A percentile compares a stretch with the other conserved stretches of the same genome.
Conservation (phyloP, 2,329 filamentous ascomycete species). For the Orbilia javanica region DNA sequence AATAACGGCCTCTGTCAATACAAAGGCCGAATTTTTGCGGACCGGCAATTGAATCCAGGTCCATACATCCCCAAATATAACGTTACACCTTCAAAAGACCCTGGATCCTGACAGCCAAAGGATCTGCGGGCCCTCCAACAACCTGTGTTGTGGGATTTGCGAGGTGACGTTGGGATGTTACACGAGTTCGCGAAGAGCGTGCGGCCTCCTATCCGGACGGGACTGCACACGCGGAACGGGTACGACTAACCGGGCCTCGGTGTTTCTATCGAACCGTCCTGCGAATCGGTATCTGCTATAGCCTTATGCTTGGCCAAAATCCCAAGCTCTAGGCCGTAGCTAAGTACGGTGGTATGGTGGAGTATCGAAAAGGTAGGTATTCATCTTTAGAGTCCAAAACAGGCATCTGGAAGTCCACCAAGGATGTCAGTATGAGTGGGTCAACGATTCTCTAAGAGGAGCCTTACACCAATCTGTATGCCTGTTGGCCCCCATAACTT, state of each 20-base stretch:
- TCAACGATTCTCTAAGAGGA: neutral
- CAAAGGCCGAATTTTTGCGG: neutral
- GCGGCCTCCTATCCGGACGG: slow-evolving; percentile 4
- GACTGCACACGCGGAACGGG: slow-evolving; percentile 15
- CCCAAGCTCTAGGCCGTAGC: neutral
- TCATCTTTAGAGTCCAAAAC: slow-evolving; percentile 8
- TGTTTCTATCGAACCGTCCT: slow-evolving; percentile 9
- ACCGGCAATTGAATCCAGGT: neutral
- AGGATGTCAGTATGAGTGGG: neutral
- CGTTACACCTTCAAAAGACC: neutral
- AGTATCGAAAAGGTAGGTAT: slow-evolving; percentile 24
- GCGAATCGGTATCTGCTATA: slow-evolving; percentile 1
- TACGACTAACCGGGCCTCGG: slow-evolving; percentile 1
- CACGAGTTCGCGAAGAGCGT: slow-evolving; percentile 23
- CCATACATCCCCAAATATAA: neutral
- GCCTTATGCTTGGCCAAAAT: neutral
- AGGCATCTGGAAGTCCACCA: neutral
- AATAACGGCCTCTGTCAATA: neutral
- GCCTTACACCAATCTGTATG: neutral
- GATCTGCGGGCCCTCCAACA: slow-evolving; percentile 14
- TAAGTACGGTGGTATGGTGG: slow-evolving; percentile 22
- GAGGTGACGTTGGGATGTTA: slow-evolving; percentile 36
- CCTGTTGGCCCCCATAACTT: neutral
- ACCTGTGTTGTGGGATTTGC: slow-evolving; percentile 24
- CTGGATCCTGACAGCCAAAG: neutral